These are phyloP conservation scores for Beauveria bassiana DNA, from an alignment of 2,329 filamentous ascomycete species.

Conservation along the genomic window DNA sequence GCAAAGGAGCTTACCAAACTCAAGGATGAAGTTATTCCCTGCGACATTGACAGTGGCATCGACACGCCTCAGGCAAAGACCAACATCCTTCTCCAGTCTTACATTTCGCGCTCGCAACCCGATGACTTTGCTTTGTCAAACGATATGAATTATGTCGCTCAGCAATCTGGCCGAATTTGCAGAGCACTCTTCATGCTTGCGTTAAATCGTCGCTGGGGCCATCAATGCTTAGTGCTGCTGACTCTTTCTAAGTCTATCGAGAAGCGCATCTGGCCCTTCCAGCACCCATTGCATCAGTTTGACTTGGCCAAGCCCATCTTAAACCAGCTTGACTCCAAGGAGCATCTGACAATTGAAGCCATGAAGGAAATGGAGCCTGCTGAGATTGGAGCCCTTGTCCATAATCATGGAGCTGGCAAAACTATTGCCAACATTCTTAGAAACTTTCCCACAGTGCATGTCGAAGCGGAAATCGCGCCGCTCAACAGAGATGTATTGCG, in stretches of 20 bases:
- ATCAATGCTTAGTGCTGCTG: slow-evolving; percentile 85
- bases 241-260: slow-evolving; percentile 96
- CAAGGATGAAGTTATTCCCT: slow-evolving; percentile 62
- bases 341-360: slow-evolving; percentile 66
- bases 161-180: slow-evolving; percentile 92
- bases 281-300: slow-evolving; percentile 93
- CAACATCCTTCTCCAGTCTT: slow-evolving; percentile 88
- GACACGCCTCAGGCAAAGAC: slow-evolving; percentile 80
- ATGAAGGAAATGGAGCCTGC: slow-evolving; percentile 88
- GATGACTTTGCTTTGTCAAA: slow-evolving; percentile 93
- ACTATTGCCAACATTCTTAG: slow-evolving; percentile 74
- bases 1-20: slow-evolving; percentile 76
- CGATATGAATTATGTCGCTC: slow-evolving; percentile 88
- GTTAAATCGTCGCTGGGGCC: slow-evolving; percentile 88
- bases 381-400: slow-evolving; percentile 85
- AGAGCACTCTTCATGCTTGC: slow-evolving; percentile 96
- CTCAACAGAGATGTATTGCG: slow-evolving; percentile 89
- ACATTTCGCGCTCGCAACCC: slow-evolving; percentile 78
- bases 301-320: slow-evolving; percentile 79
- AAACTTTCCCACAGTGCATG: slow-evolving; percentile 84
- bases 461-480: slow-evolving; percentile 92
- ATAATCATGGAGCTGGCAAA: slow-evolving; percentile 80
- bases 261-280: slow-evolving; percentile 88
- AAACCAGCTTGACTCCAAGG: slow-evolving; percentile 76
- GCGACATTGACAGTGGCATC: slow-evolving; percentile 67